Conservation (phyloP, 2,329 filamentous ascomycete species). For the Colletotrichum tofieldiae region DNA sequence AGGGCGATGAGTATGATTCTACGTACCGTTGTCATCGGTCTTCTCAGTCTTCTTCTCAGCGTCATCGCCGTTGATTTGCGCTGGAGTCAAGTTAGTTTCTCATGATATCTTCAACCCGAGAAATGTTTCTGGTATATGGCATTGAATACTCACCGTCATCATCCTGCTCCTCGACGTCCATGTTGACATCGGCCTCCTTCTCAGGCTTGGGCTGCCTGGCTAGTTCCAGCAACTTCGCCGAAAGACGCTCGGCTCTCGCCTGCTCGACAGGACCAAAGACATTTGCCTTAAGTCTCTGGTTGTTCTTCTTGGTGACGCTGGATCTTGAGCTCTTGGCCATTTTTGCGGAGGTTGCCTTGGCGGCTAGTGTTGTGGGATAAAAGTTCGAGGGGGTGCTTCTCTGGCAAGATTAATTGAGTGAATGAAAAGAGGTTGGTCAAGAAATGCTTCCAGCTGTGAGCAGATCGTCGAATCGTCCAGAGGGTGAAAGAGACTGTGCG, state of each 20-base stretch:
- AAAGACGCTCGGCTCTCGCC: conserved; percentile 86
- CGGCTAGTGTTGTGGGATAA: conserved; percentile 22
- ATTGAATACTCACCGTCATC: conserved; percentile 28
- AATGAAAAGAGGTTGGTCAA: not conserved
- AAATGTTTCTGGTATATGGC: not conserved
- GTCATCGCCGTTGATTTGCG: conserved; percentile 48
- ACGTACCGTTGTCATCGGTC: conserved; percentile 38
- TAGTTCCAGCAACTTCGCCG: conserved; percentile 87
- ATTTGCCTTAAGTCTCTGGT: conserved; percentile 81
- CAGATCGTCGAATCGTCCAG: not conserved
- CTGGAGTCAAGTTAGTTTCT: conserved; percentile 44
- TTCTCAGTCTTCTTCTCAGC: conserved; percentile 51
- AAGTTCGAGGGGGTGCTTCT: not conserved
- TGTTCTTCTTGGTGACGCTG: conserved; percentile 87
- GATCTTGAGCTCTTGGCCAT: conserved; percentile 94
- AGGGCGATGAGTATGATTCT: not conserved
- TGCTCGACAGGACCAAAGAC: conserved; percentile 89
- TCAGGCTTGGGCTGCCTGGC: conserved; percentile 83
- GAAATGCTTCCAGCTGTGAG: not conserved
- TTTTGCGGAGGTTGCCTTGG: conserved; percentile 47
- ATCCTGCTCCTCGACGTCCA: conserved; percentile 57
- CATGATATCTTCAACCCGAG: not conserved
- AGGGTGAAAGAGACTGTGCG: conserved; percentile 18
- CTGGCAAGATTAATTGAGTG: not conserved
- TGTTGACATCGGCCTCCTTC: conserved; percentile 64